phyloP scores from a whole-genome alignment of 495 filamentous ascomycete genomes.

The Trichoderma asperelloides region DNA sequence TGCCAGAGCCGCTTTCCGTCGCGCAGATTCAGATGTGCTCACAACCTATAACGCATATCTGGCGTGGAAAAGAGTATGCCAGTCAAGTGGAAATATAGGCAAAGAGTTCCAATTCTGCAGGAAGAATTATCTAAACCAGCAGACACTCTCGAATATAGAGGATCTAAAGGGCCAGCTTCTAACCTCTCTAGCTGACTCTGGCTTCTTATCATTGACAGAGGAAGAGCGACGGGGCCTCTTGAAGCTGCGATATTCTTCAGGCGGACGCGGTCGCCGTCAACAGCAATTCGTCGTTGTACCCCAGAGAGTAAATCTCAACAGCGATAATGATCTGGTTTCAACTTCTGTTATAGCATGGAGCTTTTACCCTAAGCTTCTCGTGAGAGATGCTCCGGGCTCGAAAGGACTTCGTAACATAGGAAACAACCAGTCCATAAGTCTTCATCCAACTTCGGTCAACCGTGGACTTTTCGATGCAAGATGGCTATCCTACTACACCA shows the following conservation, averaged over 20 bases:
- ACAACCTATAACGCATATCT: conserved; percentile 90
- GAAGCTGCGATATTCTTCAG: conserved; percentile 33
- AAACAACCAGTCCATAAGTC: conserved; percentile 77
- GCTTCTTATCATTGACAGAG: conserved; percentile 62
- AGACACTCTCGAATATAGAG: conserved; percentile 82
- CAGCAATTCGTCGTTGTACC: conserved; percentile 75
- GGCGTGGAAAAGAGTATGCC: conserved; percentile 73
- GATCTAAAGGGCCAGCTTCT: conserved; percentile 88
- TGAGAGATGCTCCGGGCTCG: conserved; percentile 53
- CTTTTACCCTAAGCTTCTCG: conserved; percentile 89
- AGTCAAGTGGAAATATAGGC: conserved; percentile 44
- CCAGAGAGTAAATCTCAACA: conserved; percentile 60
- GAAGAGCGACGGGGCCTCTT: conserved; percentile 59
- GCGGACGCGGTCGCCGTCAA: conserved; percentile 41
- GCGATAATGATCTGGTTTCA: conserved; percentile 65
- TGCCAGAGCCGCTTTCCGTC: conserved; percentile 66
- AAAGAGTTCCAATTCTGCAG: conserved; percentile 81
- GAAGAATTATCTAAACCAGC: conserved; percentile 79
- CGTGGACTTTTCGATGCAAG: conserved; percentile 56
- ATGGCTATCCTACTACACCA: conserved; percentile 89
- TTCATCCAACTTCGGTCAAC: conserved; percentile 83
- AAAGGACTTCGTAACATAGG: conserved; percentile 84
- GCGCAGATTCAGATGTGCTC: conserved; percentile 81
- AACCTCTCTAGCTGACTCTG: conserved; percentile 70
- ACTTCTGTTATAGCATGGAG: conserved; percentile 79